These are phyloP conservation scores for Agrocybe chaxingu DNA, from an alignment of 768 basidiomycete genomes.

Conservation along the genomic window DNA sequence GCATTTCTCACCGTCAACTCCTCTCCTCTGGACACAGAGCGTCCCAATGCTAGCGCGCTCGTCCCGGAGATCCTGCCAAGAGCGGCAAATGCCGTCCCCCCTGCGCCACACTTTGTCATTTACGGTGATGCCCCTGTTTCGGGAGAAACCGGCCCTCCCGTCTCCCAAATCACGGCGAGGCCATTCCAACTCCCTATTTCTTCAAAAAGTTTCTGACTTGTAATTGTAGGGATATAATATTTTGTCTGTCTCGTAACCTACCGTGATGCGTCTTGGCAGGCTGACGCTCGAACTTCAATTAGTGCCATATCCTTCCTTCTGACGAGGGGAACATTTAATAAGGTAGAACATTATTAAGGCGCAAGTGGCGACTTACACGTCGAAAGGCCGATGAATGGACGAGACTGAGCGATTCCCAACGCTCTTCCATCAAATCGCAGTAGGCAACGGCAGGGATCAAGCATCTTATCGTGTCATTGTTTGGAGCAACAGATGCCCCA, in stretches of 20 bases:
- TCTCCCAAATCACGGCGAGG: slow-evolving; percentile 40
- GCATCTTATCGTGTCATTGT: slow-evolving; percentile 52
- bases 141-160: slow-evolving; percentile 43
- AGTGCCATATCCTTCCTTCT: slow-evolving; percentile 51
- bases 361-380: background rate
- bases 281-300: background rate
- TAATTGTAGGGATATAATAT: slow-evolving; percentile 53
- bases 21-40: slow-evolving; percentile 3
- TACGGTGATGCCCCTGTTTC: slow-evolving; percentile 38
- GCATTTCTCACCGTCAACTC: too few species aligned
- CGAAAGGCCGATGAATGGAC: slow-evolving; percentile 51
- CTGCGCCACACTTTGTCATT: slow-evolving; percentile 50
- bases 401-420: slow-evolving; percentile 37
- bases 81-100: slow-evolving; percentile 25
- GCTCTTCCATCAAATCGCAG: slow-evolving; percentile 44
- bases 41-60: slow-evolving; percentile 8
- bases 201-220: background rate
- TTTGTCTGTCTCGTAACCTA: slow-evolving; percentile 35
- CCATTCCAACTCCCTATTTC: background rate
- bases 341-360: slow-evolving; percentile 25
- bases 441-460: slow-evolving; percentile 59
- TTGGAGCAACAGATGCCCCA: slow-evolving; percentile 55
- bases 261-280: background rate
- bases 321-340: slow-evolving; percentile 51
- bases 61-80: slow-evolving; percentile 10